A percentile compares a stretch with the other conserved stretches of the same genome.
Evolutionary conservation across 2,329 filamentous ascomycete species (phyloP).

Genomic region (Sporothrix sp.): DNA sequence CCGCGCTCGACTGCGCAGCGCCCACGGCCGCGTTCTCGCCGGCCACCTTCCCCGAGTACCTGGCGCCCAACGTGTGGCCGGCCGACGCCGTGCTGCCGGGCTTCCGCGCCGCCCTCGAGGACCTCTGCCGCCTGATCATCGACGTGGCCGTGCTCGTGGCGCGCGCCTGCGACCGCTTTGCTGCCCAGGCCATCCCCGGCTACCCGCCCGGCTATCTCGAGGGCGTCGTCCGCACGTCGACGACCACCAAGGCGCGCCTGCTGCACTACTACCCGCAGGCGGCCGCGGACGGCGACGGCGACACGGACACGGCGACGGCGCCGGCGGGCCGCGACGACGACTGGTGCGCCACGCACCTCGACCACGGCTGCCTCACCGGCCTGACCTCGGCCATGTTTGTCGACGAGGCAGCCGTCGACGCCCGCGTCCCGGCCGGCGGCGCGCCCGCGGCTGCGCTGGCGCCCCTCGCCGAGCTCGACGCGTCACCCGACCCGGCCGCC

Average conservation of each 20-base stretch:
- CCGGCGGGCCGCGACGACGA: slow-evolving; percentile 53
- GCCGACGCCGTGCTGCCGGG: slow-evolving; percentile 56
- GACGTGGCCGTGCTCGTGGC: slow-evolving; percentile 84
- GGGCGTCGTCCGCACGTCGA: slow-evolving; percentile 73
- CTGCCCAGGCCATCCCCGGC: slow-evolving; percentile 62
- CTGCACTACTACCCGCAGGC: slow-evolving; percentile 83
- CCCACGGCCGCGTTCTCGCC: slow-evolving; percentile 49
- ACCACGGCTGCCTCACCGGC: slow-evolving; percentile 89
- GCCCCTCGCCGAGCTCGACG: slow-evolving; percentile 58
- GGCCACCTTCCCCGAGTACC: slow-evolving; percentile 73
- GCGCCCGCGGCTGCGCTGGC: slow-evolving; percentile 24
- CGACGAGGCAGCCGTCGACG: slow-evolving; percentile 51
- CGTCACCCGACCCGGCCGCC: slow-evolving; percentile 71
- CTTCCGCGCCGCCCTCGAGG: slow-evolving; percentile 63
- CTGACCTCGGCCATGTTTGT: slow-evolving; percentile 95
- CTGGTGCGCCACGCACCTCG: slow-evolving; percentile 87
- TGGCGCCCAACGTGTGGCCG: slow-evolving; percentile 86
- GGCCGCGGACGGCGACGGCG: neutral
- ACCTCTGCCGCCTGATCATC: slow-evolving; percentile 75
- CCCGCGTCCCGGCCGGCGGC: slow-evolving; percentile 21
- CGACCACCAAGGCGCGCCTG: slow-evolving; percentile 81
- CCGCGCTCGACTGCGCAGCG: slow-evolving; percentile 48
- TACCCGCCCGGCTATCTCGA: slow-evolving; percentile 77
- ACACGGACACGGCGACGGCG: too few species aligned
- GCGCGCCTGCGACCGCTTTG: slow-evolving; percentile 79